Conservation (phyloP, 2,329 filamentous ascomycete genomes). For the Epichloe baconii region DNA sequence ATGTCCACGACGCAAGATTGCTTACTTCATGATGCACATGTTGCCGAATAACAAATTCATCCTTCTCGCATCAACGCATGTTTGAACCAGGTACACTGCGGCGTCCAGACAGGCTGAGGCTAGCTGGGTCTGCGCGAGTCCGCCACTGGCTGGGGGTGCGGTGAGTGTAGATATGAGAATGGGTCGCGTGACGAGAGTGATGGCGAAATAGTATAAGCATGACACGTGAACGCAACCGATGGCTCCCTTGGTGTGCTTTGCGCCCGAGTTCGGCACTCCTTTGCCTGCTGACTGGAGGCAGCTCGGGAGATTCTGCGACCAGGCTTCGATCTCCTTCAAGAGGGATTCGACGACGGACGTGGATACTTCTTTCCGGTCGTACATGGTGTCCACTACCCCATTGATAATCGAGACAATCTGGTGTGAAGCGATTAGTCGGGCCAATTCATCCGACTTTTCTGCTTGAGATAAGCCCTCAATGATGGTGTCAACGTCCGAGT, state of each 20-base stretch:
- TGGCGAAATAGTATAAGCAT: conserved; percentile 45
- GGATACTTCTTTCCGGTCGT: conserved; percentile 23
- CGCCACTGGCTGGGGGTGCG: conserved; percentile 17
- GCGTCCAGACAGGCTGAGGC: conserved; percentile 42
- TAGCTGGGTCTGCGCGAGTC: conserved; percentile 22
- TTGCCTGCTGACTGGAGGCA: conserved; percentile 14
- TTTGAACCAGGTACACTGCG: conserved; percentile 40
- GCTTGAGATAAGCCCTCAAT: conserved; percentile 11
- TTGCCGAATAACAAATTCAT: conserved; percentile 34
- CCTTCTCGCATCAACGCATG: conserved; percentile 34
- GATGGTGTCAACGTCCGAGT: conserved; percentile 14
- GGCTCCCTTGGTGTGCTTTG: conserved; percentile 17
- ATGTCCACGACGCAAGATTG: too few relatives aligned
- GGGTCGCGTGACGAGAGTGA: conserved; percentile 42
- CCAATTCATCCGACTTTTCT: conserved; percentile 2
- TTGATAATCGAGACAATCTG: conserved; percentile 30
- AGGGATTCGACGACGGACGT: conserved; percentile 24
- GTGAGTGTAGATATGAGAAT: conserved; percentile 39
- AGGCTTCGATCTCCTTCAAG: conserved; percentile 28
- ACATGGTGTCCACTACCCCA: conserved; percentile 28
- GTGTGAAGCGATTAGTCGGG: conserved; percentile 26
- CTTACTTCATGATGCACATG: conserved; percentile 47
- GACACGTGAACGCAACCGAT: conserved; percentile 41
- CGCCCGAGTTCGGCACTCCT: not conserved
- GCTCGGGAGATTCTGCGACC: conserved; percentile 31